A percentile compares a stretch with the other conserved stretches of the same genome.
These are phyloP conservation scores for Cryomyces antarcticus DNA, from an alignment of 495 filamentous ascomycete genomes.

Conservation along the genomic window DNA sequence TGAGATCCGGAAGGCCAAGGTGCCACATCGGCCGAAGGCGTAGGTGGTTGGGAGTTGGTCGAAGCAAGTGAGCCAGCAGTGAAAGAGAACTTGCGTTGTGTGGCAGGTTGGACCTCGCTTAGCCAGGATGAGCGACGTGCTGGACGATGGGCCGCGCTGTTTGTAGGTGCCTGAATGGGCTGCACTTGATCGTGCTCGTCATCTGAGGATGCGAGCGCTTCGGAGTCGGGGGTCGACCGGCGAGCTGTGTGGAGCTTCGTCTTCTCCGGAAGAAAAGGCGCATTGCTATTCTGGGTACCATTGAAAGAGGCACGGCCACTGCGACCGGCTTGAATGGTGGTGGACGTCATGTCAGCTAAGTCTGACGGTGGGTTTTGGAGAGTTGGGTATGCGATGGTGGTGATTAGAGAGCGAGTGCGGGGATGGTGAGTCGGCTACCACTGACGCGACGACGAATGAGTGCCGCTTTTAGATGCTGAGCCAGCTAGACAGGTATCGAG, in stretches of 20 bases:
- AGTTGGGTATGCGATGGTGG: too few relatives aligned
- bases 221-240: constrained; percentile 78
- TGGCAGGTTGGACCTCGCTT: constrained; percentile 16
- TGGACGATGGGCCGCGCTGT: constrained; percentile 23
- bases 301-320: too few relatives aligned
- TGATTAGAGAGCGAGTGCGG: too few relatives aligned
- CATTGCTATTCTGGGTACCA: too few relatives aligned
- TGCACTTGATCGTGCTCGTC: constrained; percentile 51
- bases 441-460: too few relatives aligned
- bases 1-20: not conserved
- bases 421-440: too few relatives aligned
- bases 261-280: not conserved
- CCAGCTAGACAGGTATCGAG: too few relatives aligned
- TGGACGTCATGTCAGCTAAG: too few relatives aligned
- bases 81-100: constrained; percentile 1
- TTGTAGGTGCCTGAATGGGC: constrained; percentile 8
- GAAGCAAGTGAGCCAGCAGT: not conserved
- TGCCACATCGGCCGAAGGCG: not conserved
- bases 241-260: constrained; percentile 20
- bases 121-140: constrained; percentile 35
- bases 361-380: too few relatives aligned
- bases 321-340: too few relatives aligned
- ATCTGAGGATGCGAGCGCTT: constrained; percentile 81
- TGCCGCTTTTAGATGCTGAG: too few relatives aligned
- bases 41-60: constrained; percentile 1